These are phyloP conservation scores for Stephania cephalantha DNA, from an alignment of 164 flowering plant species.

Conservation along the genomic window DNA sequence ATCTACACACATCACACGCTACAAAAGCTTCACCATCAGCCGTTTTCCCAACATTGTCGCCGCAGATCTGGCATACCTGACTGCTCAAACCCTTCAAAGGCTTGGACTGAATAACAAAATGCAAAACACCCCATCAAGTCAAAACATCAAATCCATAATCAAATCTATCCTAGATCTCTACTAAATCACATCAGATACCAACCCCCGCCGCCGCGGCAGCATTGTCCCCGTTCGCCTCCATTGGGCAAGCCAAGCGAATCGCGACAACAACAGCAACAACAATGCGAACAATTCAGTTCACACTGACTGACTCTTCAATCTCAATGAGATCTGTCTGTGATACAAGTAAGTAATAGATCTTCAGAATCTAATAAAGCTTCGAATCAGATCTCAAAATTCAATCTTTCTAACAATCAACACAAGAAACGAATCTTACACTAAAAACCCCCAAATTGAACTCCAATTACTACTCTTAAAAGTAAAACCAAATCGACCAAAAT, in stretches of 20 bases:
- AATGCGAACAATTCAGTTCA: neutral
- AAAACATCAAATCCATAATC: neutral
- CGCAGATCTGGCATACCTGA: constrained; percentile 51
- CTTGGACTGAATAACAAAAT: constrained; percentile 23
- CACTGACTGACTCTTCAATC: neutral
- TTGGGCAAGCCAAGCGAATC: neutral
- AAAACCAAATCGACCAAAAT: neutral
- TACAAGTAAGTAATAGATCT: neutral
- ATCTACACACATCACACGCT: constrained; percentile 52
- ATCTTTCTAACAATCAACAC: neutral
- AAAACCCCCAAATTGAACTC: neutral
- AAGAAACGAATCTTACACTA: neutral
- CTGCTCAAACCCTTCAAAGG: constrained; percentile 29
- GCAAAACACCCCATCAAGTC: neutral
- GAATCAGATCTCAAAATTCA: neutral
- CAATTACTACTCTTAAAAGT: neutral
- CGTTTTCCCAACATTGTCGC: constrained; percentile 34
- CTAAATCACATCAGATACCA: neutral
- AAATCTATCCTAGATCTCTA: no score
- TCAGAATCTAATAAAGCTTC: neutral
- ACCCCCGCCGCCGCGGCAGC: neutral
- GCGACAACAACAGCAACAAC: neutral
- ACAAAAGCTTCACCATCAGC: constrained; percentile 43
- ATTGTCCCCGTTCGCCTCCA: constrained; percentile 2
- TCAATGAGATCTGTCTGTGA: neutral